Percentiles rank a stretch among this genome's conserved stretches.
phyloP scores from a whole-genome alignment of 1,284 basidiomycete genomes.

The Leccinum fallax region DNA sequence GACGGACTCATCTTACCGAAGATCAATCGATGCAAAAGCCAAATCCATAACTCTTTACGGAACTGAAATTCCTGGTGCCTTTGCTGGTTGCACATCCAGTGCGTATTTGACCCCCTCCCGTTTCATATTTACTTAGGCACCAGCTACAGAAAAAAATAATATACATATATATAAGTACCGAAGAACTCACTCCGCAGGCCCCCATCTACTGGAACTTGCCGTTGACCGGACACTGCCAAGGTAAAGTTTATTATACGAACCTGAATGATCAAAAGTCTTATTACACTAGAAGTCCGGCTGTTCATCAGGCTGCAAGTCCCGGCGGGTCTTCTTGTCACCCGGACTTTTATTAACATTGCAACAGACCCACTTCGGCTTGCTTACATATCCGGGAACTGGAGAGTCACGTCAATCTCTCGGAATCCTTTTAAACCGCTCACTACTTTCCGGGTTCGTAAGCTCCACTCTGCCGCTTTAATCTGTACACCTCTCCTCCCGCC shows the following conservation, averaged over 20 bases:
- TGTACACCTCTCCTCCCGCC: slow-evolving; percentile 1
- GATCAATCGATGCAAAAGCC: slow-evolving; percentile 39
- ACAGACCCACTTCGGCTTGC: slow-evolving; percentile 31
- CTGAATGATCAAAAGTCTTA: slow-evolving; percentile 29
- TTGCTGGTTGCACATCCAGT: slow-evolving; percentile 18
- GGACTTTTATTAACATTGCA: slow-evolving; percentile 31
- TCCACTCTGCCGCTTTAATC: slow-evolving; percentile 25
- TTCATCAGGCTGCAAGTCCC: slow-evolving; percentile 25
- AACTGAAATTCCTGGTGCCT: slow-evolving; percentile 35
- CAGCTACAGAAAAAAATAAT: slow-evolving; percentile 3
- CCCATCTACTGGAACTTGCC: slow-evolving; percentile 31
- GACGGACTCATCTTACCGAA: slow-evolving; percentile 34
- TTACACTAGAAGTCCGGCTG: slow-evolving; percentile 31
- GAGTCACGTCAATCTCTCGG: slow-evolving; percentile 30
- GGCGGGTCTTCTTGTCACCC: slow-evolving; percentile 33
- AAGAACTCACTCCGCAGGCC: slow-evolving; percentile 27
- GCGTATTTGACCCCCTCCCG: slow-evolving; percentile 14
- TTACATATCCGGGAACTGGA: slow-evolving; percentile 33
- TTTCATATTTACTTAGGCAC: slow-evolving; percentile 8
- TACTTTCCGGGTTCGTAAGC: slow-evolving; percentile 26
- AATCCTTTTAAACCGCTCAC: slow-evolving; percentile 26
- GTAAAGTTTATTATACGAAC: slow-evolving; percentile 35
- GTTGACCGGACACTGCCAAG: slow-evolving; percentile 30
- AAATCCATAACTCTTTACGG: slow-evolving; percentile 37
- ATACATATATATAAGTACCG: slow-evolving; percentile 16